These are phyloP conservation scores for Pseudocercospora musae DNA, from an alignment of 2,329 filamentous ascomycete genomes.

Conservation along the genomic window DNA sequence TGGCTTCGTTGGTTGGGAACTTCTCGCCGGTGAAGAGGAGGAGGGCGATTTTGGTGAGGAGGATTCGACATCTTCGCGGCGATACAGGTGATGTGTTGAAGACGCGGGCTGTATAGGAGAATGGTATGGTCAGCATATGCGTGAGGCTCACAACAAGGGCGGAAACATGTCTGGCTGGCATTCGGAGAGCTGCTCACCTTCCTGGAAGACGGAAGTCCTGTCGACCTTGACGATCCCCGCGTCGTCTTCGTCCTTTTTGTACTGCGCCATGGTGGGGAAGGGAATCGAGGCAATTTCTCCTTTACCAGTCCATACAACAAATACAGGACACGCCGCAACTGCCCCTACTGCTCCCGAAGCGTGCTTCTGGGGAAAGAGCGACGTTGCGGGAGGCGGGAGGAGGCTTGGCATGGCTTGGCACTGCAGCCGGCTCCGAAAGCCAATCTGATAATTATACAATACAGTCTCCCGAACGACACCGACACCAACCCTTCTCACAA, in stretches of 20 bases:
- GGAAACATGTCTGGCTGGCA: constrained; percentile 4
- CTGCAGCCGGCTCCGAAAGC: not conserved
- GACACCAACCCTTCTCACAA: too few relatives aligned
- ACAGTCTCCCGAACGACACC: too few relatives aligned
- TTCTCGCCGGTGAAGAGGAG: constrained; percentile 95
- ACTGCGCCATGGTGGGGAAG: constrained; percentile 79
- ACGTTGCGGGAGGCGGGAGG: constrained; percentile 5
- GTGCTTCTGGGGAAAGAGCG: constrained; percentile 3
- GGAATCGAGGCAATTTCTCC: not conserved
- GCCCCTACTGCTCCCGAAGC: not conserved
- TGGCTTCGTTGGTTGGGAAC: constrained; percentile 96
- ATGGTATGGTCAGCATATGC: constrained; percentile 14
- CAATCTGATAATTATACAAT: not conserved
- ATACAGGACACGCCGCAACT: not conserved
- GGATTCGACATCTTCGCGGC: constrained; percentile 93
- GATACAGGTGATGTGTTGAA: constrained; percentile 98
- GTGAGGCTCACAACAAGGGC: constrained; percentile 3
- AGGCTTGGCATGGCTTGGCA: not conserved
- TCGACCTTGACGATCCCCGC: constrained; percentile 93
- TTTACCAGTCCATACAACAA: not conserved
- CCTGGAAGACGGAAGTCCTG: constrained; percentile 96
- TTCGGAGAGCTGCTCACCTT: constrained; percentile 62
- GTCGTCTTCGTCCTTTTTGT: constrained; percentile 99
- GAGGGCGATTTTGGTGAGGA: constrained; percentile 94
- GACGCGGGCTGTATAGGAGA: constrained; percentile 66